A percentile compares a stretch with the other conserved stretches of the same genome.
Evolutionary conservation across 495 filamentous ascomycete genomes (phyloP).

Genomic region (Aspergillus sclerotiicarbonarius): DNA sequence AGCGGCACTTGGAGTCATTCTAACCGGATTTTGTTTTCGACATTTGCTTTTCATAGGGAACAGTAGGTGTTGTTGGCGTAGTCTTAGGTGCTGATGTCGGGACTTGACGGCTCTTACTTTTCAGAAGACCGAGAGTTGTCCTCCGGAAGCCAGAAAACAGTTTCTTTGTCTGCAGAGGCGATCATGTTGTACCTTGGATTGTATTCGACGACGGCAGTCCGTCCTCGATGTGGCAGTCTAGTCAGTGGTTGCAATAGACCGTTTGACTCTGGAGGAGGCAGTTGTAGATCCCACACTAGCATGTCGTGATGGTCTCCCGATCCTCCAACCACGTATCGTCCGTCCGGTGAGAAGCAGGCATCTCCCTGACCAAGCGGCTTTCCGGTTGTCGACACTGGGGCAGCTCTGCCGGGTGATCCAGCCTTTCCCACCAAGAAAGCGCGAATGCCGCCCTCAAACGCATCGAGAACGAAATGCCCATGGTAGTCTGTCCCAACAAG

Average conservation of each 20-base stretch:
- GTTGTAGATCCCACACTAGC: conserved; percentile 78
- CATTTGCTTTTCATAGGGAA: neutral
- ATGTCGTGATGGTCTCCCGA: conserved; percentile 65
- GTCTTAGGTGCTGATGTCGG: neutral
- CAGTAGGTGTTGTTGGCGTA: neutral
- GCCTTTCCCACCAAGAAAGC: conserved; percentile 55
- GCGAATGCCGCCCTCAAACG: conserved; percentile 75
- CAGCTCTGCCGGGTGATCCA: conserved; percentile 45
- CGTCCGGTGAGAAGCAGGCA: conserved; percentile 84
- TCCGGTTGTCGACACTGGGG: conserved; percentile 44
- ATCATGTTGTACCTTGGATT: conserved; percentile 90
- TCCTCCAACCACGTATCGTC: conserved; percentile 79
- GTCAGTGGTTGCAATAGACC: conserved; percentile 62
- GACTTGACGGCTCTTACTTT: conserved; percentile 24
- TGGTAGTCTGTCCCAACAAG: conserved; percentile 75
- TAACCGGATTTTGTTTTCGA: neutral
- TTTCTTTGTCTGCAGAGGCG: conserved; percentile 81
- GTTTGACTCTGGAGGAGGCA: conserved; percentile 43
- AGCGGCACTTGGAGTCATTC: conserved; percentile 1
- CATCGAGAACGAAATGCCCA: conserved; percentile 86
- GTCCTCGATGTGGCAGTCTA: conserved; percentile 62
- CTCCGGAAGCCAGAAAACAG: conserved; percentile 83
- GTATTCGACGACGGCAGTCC: conserved; percentile 74
- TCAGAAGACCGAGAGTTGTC: conserved; percentile 33
- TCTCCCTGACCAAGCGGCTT: conserved; percentile 67